phyloP scores from a whole-genome alignment of 805 yeast species.

The Phaffomyces antillensis region DNA sequence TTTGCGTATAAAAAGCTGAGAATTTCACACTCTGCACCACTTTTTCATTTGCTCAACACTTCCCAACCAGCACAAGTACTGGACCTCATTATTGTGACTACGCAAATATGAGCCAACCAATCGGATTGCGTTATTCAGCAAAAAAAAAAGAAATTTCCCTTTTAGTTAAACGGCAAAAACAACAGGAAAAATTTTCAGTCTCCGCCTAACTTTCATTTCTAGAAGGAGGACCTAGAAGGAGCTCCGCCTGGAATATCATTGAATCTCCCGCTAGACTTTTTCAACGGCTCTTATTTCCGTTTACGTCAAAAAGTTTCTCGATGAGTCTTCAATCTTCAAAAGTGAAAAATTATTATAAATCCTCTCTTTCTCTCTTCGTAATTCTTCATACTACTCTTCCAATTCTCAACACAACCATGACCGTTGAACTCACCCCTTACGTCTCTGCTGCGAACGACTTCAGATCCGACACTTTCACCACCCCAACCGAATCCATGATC shows the following conservation, averaged over 20 bases:
- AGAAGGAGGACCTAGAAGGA: background rate
- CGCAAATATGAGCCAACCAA: too few relatives aligned
- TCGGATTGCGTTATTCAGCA: too few relatives aligned
- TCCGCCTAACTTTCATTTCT: background rate
- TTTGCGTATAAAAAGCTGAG: too few relatives aligned
- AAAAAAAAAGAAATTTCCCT: too few relatives aligned
- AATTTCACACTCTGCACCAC: too few relatives aligned
- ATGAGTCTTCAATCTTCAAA: background rate
- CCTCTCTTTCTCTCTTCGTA: background rate
- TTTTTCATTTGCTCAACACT: too few relatives aligned
- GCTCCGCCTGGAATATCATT: background rate
- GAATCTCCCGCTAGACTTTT: background rate
- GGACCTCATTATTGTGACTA: too few relatives aligned
- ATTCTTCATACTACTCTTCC: background rate
- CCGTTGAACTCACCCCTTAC: conserved; percentile 52
- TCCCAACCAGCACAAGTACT: too few relatives aligned
- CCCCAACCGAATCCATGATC: conserved; percentile 73
- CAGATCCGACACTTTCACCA: conserved; percentile 84
- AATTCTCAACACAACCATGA: background rate
- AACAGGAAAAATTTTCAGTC: background rate
- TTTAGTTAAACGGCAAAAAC: too few relatives aligned
- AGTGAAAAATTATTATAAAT: background rate
- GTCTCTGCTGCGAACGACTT: conserved; percentile 40
- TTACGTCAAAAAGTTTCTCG: background rate
- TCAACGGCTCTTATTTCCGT: conserved; percentile 7